Conservation (phyloP, 306 rosid species). For the Coriaria nepalensis region DNA sequence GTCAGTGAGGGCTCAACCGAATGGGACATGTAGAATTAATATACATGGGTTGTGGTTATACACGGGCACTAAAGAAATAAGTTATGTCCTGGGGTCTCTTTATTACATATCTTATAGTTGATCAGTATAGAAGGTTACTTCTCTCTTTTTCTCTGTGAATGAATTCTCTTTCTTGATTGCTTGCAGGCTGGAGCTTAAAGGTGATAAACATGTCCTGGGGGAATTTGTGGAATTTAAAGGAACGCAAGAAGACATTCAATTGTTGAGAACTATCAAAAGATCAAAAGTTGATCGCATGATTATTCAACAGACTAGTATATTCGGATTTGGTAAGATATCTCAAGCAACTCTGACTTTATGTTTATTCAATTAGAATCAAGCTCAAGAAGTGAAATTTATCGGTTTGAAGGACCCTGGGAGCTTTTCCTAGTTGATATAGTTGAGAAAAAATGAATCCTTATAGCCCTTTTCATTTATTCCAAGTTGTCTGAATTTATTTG, state of each 20-base stretch:
- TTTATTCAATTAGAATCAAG: neutral
- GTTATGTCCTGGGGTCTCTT: too few relatives aligned
- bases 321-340: conserved; percentile 64
- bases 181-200: conserved; percentile 76
- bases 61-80: too few relatives aligned
- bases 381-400: neutral
- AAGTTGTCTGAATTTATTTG: too few relatives aligned
- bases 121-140: neutral
- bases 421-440: too few relatives aligned
- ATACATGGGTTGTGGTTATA: too few relatives aligned
- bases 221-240: conserved; percentile 92
- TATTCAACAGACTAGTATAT: conserved; percentile 79
- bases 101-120: too few relatives aligned
- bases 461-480: too few relatives aligned
- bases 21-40: too few relatives aligned
- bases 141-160: neutral
- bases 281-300: conserved; percentile 55
- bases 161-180: conserved; percentile 8
- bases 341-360: neutral
- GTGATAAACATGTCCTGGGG: conserved; percentile 58
- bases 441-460: too few relatives aligned
- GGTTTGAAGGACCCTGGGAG: too few relatives aligned
- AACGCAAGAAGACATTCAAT: conserved; percentile 53
- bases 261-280: conserved; percentile 57
- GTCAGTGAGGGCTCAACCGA: too few relatives aligned